These are phyloP conservation scores for Hyaloscypha variabilis DNA, from an alignment of 495 filamentous ascomycete genomes.

Conservation along the genomic window DNA sequence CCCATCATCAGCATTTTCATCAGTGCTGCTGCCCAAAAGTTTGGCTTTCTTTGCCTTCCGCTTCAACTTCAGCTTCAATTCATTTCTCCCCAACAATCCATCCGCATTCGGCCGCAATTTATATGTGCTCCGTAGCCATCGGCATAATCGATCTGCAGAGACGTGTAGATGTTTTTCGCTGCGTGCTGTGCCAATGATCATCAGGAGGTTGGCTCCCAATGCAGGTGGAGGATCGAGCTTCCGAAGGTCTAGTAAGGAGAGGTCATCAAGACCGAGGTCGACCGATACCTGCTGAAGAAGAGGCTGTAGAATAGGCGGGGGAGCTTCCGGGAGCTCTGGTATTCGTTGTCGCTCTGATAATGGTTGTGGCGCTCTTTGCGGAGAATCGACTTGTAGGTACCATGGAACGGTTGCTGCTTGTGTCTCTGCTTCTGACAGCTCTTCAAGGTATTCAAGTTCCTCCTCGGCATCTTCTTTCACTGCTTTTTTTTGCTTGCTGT, in stretches of 20 bases:
- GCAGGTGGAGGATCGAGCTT: constrained; percentile 82
- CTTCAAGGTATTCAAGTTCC: constrained; percentile 5
- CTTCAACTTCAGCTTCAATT: constrained; percentile 84
- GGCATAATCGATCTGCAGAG: constrained; percentile 83
- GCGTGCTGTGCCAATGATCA: constrained; percentile 91
- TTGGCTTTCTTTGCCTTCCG: constrained; percentile 78
- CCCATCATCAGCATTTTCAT: constrained; percentile 67
- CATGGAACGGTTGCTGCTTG: constrained; percentile 59
- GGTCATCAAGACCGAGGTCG: constrained; percentile 79
- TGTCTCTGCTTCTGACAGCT: constrained; percentile 5
- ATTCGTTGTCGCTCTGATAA: constrained; percentile 65
- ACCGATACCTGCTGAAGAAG: constrained; percentile 79
- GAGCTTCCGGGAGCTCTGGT: constrained; percentile 72
- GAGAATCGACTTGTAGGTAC: constrained; percentile 78
- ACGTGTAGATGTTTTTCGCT: constrained; percentile 93
- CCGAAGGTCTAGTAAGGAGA: constrained; percentile 80
- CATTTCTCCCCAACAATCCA: constrained; percentile 85
- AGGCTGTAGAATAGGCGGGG: constrained; percentile 71
- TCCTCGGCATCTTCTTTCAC: background rate
- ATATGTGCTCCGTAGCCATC: constrained; percentile 77
- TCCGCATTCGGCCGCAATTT: constrained; percentile 78
- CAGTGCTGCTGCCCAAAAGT: constrained; percentile 60
- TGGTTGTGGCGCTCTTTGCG: constrained; percentile 39
- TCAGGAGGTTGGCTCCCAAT: constrained; percentile 83
- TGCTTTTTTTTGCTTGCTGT: background rate